Evolutionary conservation across 805 yeast genomes (phyloP).

Genomic region (Zygosaccharomyces siamensis): DNA sequence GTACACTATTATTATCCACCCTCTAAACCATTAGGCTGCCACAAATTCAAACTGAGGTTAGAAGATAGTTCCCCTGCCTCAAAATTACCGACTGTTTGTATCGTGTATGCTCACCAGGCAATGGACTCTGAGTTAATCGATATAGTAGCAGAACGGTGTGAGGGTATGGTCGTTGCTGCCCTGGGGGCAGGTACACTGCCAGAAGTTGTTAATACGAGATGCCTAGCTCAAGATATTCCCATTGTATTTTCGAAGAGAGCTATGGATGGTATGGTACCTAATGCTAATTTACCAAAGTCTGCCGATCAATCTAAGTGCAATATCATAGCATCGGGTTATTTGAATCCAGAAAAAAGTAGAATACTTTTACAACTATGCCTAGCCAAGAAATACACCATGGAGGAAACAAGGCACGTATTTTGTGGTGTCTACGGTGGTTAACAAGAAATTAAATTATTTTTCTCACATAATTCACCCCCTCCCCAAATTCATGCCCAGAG

Average conservation of each 20-base stretch:
- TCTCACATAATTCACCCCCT: too few relatives aligned
- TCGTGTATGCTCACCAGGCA: conserved; percentile 59
- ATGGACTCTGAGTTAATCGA: conserved; percentile 46
- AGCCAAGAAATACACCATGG: conserved; percentile 36
- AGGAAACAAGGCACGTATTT: conserved; percentile 44
- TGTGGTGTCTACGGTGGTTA: conserved; percentile 51
- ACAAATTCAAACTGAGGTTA: conserved; percentile 39
- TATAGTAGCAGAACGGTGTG: conserved; percentile 43
- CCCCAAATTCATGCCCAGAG: background rate
- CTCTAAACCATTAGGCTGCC: conserved; percentile 49
- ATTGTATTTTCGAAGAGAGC: conserved; percentile 61
- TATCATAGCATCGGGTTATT: conserved; percentile 57
- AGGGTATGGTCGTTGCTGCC: conserved; percentile 61
- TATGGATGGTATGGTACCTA: conserved; percentile 68
- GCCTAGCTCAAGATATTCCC: conserved; percentile 44
- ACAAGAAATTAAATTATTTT: background rate
- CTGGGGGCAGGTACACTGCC: conserved; percentile 69
- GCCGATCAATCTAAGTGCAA: conserved; percentile 36
- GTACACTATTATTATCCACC: conserved; percentile 63
- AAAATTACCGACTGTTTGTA: conserved; percentile 40
- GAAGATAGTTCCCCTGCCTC: conserved; percentile 14
- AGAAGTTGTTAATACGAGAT: conserved; percentile 43
- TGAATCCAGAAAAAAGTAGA: conserved; percentile 62
- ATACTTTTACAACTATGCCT: conserved; percentile 54
- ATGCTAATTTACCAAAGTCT: conserved; percentile 39